These are phyloP conservation scores for Lunularia cruciata DNA, from an alignment of 225 moss, liverwort and hornwort species.

Conservation along the genomic window DNA sequence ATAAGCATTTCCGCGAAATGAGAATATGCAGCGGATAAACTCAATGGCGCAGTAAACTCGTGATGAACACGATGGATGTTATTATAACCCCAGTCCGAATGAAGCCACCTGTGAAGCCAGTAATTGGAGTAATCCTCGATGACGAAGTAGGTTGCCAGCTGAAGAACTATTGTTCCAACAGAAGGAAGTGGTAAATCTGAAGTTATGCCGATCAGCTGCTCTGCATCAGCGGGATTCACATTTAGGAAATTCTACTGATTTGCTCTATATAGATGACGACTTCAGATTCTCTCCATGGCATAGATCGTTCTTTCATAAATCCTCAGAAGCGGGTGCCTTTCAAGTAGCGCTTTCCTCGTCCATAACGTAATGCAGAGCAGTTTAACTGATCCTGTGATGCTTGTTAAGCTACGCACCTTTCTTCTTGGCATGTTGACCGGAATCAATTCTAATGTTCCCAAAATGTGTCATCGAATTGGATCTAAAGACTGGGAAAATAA, in stretches of 20 bases:
- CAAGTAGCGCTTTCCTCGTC: too few relatives aligned
- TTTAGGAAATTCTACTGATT: slow-evolving; percentile 20
- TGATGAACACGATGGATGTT: slow-evolving; percentile 51
- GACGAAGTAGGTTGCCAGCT: slow-evolving; percentile 42
- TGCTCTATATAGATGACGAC: too few relatives aligned
- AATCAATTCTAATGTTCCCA: too few relatives aligned
- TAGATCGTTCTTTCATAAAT: too few relatives aligned
- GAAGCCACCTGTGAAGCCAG: slow-evolving; percentile 58
- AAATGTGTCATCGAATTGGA: too few relatives aligned
- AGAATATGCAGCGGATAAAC: slow-evolving; percentile 42
- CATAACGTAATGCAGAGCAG: too few relatives aligned
- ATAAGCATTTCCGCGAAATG: slow-evolving; percentile 39
- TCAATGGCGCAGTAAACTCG: slow-evolving; percentile 46
- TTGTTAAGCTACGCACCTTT: too few relatives aligned
- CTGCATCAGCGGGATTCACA: slow-evolving; percentile 29
- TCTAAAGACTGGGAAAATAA: too few relatives aligned
- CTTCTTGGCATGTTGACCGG: too few relatives aligned
- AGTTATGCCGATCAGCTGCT: slow-evolving; percentile 49
- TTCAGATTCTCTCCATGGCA: too few relatives aligned
- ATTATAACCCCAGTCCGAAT: slow-evolving; percentile 48
- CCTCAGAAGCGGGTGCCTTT: too few relatives aligned
- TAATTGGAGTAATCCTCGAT: slow-evolving; percentile 54
- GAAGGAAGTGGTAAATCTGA: slow-evolving; percentile 43
- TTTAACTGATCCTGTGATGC: too few relatives aligned
- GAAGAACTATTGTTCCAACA: slow-evolving; percentile 22